phyloP scores from a whole-genome alignment of 2,329 filamentous ascomycete species.

The Cadophora malorum region DNA sequence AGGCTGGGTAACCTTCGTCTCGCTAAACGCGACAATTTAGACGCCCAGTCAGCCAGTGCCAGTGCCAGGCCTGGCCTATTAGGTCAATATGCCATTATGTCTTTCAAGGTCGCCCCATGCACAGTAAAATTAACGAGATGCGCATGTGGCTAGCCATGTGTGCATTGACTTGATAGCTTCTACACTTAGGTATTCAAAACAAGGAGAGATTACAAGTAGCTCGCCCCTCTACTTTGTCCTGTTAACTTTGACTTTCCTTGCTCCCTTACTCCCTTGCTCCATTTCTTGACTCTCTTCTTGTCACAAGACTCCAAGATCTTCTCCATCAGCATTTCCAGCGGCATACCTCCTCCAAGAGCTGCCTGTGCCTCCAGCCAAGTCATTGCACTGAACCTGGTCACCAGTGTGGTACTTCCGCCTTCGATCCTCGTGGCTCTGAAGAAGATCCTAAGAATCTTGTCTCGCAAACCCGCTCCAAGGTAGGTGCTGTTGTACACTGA shows the following conservation, averaged over 20 bases:
- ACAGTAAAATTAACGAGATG: neutral
- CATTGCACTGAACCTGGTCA: slow-evolving; percentile 76
- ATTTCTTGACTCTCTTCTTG: slow-evolving; percentile 65
- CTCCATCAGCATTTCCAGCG: slow-evolving; percentile 61
- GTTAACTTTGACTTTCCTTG: slow-evolving; percentile 31
- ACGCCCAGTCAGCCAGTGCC: too few species aligned
- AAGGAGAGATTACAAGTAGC: neutral
- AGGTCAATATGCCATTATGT: too few species aligned
- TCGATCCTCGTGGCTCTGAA: slow-evolving; percentile 71
- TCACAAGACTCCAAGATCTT: slow-evolving; percentile 71
- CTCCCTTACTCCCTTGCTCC: slow-evolving; percentile 59
- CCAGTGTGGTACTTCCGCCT: slow-evolving; percentile 78
- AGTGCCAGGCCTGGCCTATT: too few species aligned
- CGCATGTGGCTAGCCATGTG: too few species aligned
- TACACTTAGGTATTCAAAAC: slow-evolving; percentile 33
- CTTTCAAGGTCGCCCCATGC: neutral
- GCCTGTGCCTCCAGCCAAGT: slow-evolving; percentile 75
- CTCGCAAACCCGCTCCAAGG: slow-evolving; percentile 58
- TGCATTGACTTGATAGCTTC: neutral
- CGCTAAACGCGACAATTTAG: too few species aligned
- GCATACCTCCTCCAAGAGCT: slow-evolving; percentile 52
- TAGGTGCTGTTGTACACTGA: slow-evolving; percentile 72
- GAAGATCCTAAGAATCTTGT: slow-evolving; percentile 66
- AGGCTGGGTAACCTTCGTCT: neutral
- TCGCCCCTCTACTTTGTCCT: slow-evolving; percentile 22